Base-by-base conservation (phyloP, 768 basidiomycete species). In the Tulasnella sp. region DNA sequence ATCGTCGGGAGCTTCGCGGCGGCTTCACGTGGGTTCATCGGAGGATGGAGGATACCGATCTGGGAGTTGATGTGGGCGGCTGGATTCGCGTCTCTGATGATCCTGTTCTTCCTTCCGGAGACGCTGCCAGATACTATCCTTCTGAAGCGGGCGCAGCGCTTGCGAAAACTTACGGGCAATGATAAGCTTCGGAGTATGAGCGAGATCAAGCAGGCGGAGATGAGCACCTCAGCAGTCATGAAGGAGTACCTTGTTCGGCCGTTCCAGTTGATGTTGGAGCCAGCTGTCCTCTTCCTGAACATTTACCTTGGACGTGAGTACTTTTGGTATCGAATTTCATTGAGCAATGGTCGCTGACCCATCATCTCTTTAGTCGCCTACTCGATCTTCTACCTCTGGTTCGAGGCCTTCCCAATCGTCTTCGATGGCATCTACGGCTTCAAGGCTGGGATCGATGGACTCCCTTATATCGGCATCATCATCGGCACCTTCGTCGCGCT, bases 351-450 rank as follows among this genome's bases (percentile, higher is more conserved):
- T 9, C 4, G n/a, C 26, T 30, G 43, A 19, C 15, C 30, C 52
- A 23, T 17, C 26, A 4, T 17, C n/a, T 42, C 23, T 51, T n/a
- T n/a, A n/a, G n/a, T 61, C 50, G 48, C 52, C 24, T 65, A 65
- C 51, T 65, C 66, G 11, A 60, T 64, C 60, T 58, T 67, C 17
- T 68, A 68, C 58, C 61, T 68, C n/a, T 60, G 67, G 15, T 71
- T 69, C 64, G 70, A 71, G 47, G 66, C 68, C 9, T 67, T 68
- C 60, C 70, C 69, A 0, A 65, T 70, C 61, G 65, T 71, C 41
- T 71, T 68, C 53, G 61, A 59, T 17, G 45, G 56, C 27, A n/a
- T 48, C 3, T 69, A 70, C 61, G 66, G 66, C 32, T 61, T 70
- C 27, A 70, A 70, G 61, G 51, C 67, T 2, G 68, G 68, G 19